These are phyloP conservation scores for Paramyrothecium roridum DNA, from an alignment of 2,329 filamentous ascomycete species.

Conservation along the genomic window DNA sequence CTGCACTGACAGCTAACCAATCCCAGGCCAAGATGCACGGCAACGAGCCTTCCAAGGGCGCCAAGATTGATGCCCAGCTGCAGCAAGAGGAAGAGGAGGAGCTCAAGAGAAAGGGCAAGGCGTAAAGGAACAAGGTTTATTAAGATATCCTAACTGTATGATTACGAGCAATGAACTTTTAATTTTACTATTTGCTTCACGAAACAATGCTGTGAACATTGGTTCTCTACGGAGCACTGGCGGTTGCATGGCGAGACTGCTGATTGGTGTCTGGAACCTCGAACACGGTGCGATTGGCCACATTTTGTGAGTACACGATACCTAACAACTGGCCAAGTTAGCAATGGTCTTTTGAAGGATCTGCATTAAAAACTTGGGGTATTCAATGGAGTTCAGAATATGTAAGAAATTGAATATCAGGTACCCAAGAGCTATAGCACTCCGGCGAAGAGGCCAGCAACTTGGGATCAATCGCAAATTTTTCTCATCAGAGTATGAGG, in stretches of 20 bases:
- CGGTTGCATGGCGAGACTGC: too few species aligned
- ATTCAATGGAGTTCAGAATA: constrained; percentile 71
- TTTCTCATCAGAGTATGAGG: constrained; percentile 67
- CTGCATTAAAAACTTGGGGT: constrained; percentile 16
- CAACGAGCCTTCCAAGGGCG: constrained; percentile 70
- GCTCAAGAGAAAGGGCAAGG: constrained; percentile 54
- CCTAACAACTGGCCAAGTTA: constrained; percentile 9
- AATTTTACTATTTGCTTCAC: background rate
- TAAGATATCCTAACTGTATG: background rate
- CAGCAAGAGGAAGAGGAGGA: constrained; percentile 65
- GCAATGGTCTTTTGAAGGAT: constrained; percentile 13
- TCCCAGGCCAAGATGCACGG: constrained; percentile 61
- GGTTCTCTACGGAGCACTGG: too few species aligned
- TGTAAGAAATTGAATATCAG: constrained; percentile 98
- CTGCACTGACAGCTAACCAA: constrained; percentile 3
- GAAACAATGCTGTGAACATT: too few species aligned
- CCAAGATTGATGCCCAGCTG: constrained; percentile 68
- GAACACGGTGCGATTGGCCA: too few species aligned
- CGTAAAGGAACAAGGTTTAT: constrained; percentile 10
- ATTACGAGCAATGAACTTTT: background rate
- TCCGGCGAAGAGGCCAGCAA: constrained; percentile 87
- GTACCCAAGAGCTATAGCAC: constrained; percentile 71
- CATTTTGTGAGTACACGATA: background rate
- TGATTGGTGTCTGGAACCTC: too few species aligned
- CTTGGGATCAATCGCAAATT: constrained; percentile 98